phyloP scores from a whole-genome alignment of 495 filamentous ascomycete species.

The Echria macrotheca region DNA sequence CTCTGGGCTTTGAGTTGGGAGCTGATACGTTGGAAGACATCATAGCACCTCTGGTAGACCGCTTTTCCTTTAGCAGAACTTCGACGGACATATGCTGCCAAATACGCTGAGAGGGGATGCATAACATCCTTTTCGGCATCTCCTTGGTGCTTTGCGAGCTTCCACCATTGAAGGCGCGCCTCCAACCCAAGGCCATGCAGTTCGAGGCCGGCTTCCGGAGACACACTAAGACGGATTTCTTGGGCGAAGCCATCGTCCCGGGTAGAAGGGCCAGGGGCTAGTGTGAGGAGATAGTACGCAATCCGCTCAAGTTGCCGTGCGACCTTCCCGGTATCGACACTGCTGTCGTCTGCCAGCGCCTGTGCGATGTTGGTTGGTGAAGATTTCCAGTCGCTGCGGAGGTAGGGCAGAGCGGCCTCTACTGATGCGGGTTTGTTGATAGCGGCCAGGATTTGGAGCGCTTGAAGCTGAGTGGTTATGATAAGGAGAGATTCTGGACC shows the following conservation, averaged over 20 bases:
- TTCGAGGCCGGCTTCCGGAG: conserved; percentile 53
- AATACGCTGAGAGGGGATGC: conserved; percentile 61
- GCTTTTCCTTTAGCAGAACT: conserved; percentile 35
- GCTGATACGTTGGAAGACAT: conserved; percentile 19
- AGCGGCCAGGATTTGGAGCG: conserved; percentile 43
- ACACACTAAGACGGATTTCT: conserved; percentile 47
- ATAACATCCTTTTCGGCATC: conserved; percentile 65
- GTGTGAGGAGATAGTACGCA: conserved; percentile 59
- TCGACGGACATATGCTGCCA: conserved; percentile 57
- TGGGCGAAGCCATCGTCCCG: conserved; percentile 45
- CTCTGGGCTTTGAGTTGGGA: conserved; percentile 24
- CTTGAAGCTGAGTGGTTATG: conserved; percentile 49
- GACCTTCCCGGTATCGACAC: conserved; percentile 50
- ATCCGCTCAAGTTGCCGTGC: conserved; percentile 65
- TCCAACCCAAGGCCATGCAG: conserved; percentile 66
- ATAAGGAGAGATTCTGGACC: conserved; percentile 42
- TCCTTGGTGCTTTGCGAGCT: conserved; percentile 59
- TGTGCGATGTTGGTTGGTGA: conserved; percentile 65
- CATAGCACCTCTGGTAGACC: conserved; percentile 32
- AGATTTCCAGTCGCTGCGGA: conserved; percentile 41
- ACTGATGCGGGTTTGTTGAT: conserved; percentile 47
- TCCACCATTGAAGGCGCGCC: conserved; percentile 65
- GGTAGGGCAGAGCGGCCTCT: conserved; percentile 41
- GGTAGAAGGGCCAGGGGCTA: conserved; percentile 53
- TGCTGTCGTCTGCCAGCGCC: conserved; percentile 41